These are phyloP conservation scores for Bacterosira constricta DNA, from an alignment of 108 stramenopile species.

Conservation along the genomic window DNA sequence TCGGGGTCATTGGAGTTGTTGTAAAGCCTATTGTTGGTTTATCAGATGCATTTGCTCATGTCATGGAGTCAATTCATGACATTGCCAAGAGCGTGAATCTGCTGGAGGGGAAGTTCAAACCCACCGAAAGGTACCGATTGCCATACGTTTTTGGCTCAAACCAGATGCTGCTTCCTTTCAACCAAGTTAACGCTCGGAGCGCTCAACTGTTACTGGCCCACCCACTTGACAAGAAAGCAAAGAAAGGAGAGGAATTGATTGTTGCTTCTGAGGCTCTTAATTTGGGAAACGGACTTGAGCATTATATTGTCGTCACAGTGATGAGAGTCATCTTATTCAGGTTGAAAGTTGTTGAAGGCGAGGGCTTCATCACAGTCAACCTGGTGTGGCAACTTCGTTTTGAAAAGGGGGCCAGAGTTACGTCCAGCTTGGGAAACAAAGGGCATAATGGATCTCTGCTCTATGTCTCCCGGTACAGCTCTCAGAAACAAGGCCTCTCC, in stretches of 20 bases:
- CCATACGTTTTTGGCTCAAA: constrained; percentile 77
- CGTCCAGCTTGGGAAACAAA: constrained; percentile 62
- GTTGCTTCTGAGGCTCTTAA: constrained; percentile 70
- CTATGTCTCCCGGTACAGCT: constrained; percentile 19
- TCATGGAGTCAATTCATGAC: constrained; percentile 75
- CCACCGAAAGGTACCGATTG: constrained; percentile 65
- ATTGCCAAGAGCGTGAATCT: constrained; percentile 83
- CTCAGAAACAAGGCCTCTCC: background rate
- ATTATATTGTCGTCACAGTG: constrained; percentile 72
- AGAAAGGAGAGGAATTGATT: constrained; percentile 51
- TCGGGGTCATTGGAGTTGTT: constrained; percentile 75
- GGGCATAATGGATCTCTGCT: constrained; percentile 71
- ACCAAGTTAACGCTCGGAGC: constrained; percentile 58
- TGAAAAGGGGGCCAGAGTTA: constrained; percentile 30
- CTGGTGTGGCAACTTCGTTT: constrained; percentile 75
- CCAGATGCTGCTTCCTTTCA: constrained; percentile 69
- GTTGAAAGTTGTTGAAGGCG: constrained; percentile 50
- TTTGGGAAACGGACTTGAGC: constrained; percentile 71
- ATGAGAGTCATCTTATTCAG: constrained; percentile 70
- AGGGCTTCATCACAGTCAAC: constrained; percentile 40
- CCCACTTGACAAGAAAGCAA: constrained; percentile 53
- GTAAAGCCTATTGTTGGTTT: constrained; percentile 83
- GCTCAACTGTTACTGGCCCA: constrained; percentile 56
- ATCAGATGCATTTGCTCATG: constrained; percentile 80
- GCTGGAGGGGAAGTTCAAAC: constrained; percentile 68